These are phyloP conservation scores for Colletotrichum godetiae DNA, from an alignment of 2,329 filamentous ascomycete genomes.

Conservation along the genomic window DNA sequence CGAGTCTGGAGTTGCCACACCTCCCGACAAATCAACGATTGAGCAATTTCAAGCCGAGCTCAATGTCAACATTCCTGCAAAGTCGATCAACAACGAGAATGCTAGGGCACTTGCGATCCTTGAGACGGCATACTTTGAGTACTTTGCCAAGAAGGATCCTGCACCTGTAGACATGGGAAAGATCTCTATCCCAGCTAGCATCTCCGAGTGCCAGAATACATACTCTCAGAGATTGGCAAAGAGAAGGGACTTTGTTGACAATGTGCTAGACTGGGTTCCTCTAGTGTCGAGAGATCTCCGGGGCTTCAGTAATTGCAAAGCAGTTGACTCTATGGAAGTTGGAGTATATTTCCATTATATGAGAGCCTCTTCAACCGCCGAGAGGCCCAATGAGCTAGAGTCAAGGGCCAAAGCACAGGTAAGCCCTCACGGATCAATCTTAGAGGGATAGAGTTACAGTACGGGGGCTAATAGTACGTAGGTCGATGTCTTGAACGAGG, in stretches of 20 bases:
- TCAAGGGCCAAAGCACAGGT: conserved; percentile 25
- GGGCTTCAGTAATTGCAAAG: conserved; percentile 17
- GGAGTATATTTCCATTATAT: conserved; percentile 33
- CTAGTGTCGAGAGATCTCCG: conserved; percentile 16
- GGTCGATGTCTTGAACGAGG: conserved; percentile 23
- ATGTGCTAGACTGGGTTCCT: conserved; percentile 5
- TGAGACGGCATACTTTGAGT: conserved; percentile 31
- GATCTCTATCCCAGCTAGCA: background rate
- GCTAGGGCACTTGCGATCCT: conserved; percentile 20
- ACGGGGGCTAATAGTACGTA: background rate
- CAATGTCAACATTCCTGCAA: conserved; percentile 11
- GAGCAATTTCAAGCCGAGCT: conserved; percentile 24
- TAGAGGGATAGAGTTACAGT: background rate
- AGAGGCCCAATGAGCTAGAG: conserved; percentile 18
- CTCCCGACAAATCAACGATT: conserved; percentile 9
- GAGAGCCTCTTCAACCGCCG: conserved; percentile 2
- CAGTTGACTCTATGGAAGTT: conserved; percentile 15
- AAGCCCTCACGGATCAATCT: background rate
- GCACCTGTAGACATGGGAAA: conserved; percentile 20
- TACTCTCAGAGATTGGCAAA: conserved; percentile 1
- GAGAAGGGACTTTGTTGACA: background rate
- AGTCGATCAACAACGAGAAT: background rate
- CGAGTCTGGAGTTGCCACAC: conserved; percentile 11
- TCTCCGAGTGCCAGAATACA: conserved; percentile 3
- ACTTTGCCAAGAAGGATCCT: conserved; percentile 21